A percentile compares a stretch with the other conserved stretches of the same genome.
These are phyloP conservation scores for Physcomitrellopsis africana DNA, from an alignment of 225 moss, liverwort and hornwort genomes.

Conservation along the genomic window DNA sequence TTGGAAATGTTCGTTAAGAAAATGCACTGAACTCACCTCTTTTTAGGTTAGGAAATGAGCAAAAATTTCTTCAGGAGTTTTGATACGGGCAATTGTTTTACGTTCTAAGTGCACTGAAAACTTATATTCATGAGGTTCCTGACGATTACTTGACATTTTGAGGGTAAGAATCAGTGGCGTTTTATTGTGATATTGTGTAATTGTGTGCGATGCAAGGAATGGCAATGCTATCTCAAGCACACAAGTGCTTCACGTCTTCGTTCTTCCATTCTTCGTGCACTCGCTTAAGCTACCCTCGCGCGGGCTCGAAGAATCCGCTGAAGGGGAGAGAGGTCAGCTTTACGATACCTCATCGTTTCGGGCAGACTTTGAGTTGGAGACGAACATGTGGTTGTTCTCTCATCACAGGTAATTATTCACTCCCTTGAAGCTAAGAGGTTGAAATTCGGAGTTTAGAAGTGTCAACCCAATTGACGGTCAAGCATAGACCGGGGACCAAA, in stretches of 20 bases:
- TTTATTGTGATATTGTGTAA: not conserved
- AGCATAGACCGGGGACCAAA: not conserved
- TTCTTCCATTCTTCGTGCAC: constrained; percentile 36
- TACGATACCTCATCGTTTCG: not conserved
- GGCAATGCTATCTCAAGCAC: constrained; percentile 54
- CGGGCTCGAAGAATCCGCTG: constrained; percentile 6
- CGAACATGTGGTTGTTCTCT: constrained; percentile 29
- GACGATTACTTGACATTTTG: constrained; percentile 8
- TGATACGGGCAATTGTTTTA: not conserved
- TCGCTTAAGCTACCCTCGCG: constrained; percentile 10
- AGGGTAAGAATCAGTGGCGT: not conserved
- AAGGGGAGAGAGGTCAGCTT: constrained; percentile 27
- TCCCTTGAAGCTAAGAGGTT: not conserved
- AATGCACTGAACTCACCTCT: not conserved
- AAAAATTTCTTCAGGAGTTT: not conserved
- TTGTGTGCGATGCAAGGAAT: constrained; percentile 36
- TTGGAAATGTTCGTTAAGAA: not conserved
- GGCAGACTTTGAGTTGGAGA: constrained; percentile 11
- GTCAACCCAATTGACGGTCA: not conserved
- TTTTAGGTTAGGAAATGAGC: too few relatives aligned
- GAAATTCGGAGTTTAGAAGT: constrained; percentile 17
- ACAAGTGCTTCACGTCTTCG: constrained; percentile 40
- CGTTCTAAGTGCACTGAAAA: not conserved
- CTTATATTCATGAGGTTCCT: not conserved
- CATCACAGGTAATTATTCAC: constrained; percentile 33